Base-by-base conservation (phyloP, 768 basidiomycete genomes). In the Leccinum arenicola region DNA sequence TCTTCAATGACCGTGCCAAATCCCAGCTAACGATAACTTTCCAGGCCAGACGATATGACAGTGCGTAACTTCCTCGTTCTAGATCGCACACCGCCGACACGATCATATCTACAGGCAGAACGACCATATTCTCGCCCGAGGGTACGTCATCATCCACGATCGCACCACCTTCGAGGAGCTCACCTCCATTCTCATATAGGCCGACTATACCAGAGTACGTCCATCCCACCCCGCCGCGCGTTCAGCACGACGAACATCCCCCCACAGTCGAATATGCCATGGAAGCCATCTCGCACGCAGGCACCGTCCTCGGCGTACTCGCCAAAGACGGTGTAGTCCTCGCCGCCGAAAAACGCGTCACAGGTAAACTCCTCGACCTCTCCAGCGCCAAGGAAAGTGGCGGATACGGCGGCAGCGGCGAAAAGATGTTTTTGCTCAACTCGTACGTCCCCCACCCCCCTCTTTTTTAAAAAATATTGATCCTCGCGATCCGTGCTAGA, bases 111-210 rank as follows among this genome's bases (percentile, higher is more conserved):
- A 68, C 76, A 92, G 88, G 88, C 77, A 88, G 94, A 67, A 99
- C 95, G 66, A 98, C 96, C 61, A 98, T 97, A 78, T 98, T 98
- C 85, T 98, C 95, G 55, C 96, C 96, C 35, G 96, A 99, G 77
- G 96, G 96, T 89, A 72, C 60, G 79, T 70, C 40, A 40, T n/a
- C 50, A 43, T 43, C 50, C 23, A 31, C 36, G 10, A 27, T 61
- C 29, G 36, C 59, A 40, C n/a, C 40, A 59, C 57, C 50, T n/a
- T 40, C 17, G 17, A 50, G 51, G 17, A 50, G 50, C 60, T 66
- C 19, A 64, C 35, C 5, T 15, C 12, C 15, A 31, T 51, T 33
- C n/a, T 6, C 59, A n/a, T 63, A 97, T 63, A 97, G 95, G 95
- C 65, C 93, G 96, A 62, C 78, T 99, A 57, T 98, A 96, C 75